A percentile compares a stretch with the other conserved stretches of the same genome.
These are phyloP conservation scores for Phoenix dactylifera DNA, from an alignment of 176 grass and related monocot species.

Conservation along the genomic window DNA sequence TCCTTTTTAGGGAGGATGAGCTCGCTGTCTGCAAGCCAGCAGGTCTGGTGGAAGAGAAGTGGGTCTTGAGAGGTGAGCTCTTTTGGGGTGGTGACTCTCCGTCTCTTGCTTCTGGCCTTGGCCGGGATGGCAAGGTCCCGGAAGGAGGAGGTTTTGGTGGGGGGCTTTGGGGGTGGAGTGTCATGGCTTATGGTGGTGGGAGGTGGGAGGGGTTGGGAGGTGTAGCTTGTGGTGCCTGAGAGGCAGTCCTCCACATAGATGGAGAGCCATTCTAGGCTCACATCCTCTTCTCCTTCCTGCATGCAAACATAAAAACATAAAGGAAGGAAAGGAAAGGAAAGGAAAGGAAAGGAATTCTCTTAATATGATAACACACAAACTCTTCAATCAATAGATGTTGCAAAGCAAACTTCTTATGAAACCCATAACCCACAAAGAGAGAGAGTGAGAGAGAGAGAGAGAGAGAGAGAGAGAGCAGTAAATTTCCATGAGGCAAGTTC, in stretches of 20 bases:
- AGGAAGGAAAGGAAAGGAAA: not conserved
- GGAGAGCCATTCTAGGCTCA: slow-evolving; percentile 61
- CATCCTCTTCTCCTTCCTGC: slow-evolving; percentile 61
- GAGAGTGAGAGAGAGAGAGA: too few relatives aligned
- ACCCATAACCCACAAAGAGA: too few relatives aligned
- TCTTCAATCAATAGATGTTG: too few relatives aligned
- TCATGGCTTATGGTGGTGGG: slow-evolving; percentile 9
- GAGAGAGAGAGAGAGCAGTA: too few relatives aligned
- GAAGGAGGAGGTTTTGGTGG: not conserved
- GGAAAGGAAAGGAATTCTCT: not conserved
- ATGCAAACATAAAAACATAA: not conserved
- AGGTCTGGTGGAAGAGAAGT: slow-evolving; percentile 45
- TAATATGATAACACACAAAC: not conserved
- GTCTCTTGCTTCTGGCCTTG: slow-evolving; percentile 32
- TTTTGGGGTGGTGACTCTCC: slow-evolving; percentile 26
- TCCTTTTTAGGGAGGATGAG: slow-evolving; percentile 61
- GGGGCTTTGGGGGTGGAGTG: slow-evolving; percentile 19
- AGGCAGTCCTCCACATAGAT: slow-evolving; percentile 80
- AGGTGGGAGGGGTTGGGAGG: not conserved
- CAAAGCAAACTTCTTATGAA: too few relatives aligned
- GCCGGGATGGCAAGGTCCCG: slow-evolving; percentile 1
- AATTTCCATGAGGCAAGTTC: too few relatives aligned
- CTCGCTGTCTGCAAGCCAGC: slow-evolving; percentile 95
- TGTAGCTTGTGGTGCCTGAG: slow-evolving; percentile 25
- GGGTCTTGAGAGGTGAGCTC: slow-evolving; percentile 35